Evolutionary conservation across 1,284 basidiomycete genomes (phyloP), one percentile per base, ranked within the genome.

Genomic region (Irpex rosettiformis): DNA sequence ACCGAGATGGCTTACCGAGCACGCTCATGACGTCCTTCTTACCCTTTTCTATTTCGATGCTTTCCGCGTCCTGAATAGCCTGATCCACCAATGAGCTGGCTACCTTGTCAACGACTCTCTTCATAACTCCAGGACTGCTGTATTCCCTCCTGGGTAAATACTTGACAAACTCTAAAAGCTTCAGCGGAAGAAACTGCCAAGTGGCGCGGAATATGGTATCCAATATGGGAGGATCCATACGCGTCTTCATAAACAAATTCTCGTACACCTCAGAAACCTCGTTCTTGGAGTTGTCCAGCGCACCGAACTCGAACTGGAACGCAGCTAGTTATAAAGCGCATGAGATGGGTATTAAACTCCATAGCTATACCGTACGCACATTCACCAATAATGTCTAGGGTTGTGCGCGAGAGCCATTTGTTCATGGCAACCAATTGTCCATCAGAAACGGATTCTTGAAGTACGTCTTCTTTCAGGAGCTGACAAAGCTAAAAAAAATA

Each of bases 221-320:
- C 5, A 6, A 43, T 16, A 11, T 10, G 43, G 43, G 11, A n/a
- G 52, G 52, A 21, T 51, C 11, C 13, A 51, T 13, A 11, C 13
- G 48, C 48, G 48, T 8, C 16, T 51, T 22, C 24, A 16, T 10
- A n/a, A 74, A 71, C 28, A 75, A 54, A 53, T 69, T 66, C 10
- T 70, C 62, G 33, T 71, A 68, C 6, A 64, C 64, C 3, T 64
- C 54, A 8, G 61, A 55, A 1, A 75, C 54, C 7, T 67, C 64
- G 33, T 64, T 70, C 16, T 66, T 51, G 4, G 63, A 55, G n/a
- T 67, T 59, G 30, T 73, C 63, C 1, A 74, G 59, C 0, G 69
- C 65, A 10, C 66, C 66, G 42, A 72, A 72, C 8, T 69, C 64
- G 58, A 67, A 69, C 40, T 67, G 63, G 42, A 74, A 74, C 1